phyloP scores from a whole-genome alignment of 1,284 basidiomycete genomes.

The Microbotryum lychnidis-dioicae region DNA sequence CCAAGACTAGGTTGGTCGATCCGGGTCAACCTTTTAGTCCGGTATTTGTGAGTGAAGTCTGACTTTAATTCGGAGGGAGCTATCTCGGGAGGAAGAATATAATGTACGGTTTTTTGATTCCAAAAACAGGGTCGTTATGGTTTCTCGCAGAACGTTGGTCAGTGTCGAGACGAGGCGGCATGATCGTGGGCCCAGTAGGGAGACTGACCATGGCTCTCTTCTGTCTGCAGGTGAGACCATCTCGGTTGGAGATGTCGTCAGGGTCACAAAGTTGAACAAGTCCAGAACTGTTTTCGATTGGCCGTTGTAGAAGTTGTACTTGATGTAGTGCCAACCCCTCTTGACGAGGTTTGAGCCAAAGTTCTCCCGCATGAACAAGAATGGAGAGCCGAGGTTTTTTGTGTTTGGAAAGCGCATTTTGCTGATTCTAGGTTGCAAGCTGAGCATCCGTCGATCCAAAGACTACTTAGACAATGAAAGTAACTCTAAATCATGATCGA shows the following conservation, averaged over 20 bases:
- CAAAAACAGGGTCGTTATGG: slow-evolving; percentile 14
- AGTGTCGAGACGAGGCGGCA: too few species aligned
- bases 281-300: slow-evolving; percentile 3
- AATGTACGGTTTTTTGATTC: rapidly evolving
- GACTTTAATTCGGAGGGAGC: too few species aligned
- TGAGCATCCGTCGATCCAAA: too few species aligned
- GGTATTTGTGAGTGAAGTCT: slow-evolving; percentile 4
- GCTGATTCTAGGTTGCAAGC: too few species aligned
- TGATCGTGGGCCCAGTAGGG: neutral
- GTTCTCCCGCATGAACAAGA: too few species aligned
- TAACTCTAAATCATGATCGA: too few species aligned
- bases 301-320: neutral
- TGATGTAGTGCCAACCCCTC: too few species aligned
- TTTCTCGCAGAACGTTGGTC: slow-evolving; percentile 1
- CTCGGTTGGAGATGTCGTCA: slow-evolving; percentile 6
- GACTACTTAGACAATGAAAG: too few species aligned
- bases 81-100: neutral
- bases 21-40: slow-evolving; percentile 3
- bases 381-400: too few species aligned
- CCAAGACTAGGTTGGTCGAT: slow-evolving; percentile 13
- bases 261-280: slow-evolving; percentile 5
- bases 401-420: too few species aligned
- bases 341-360: too few species aligned
- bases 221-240: neutral
- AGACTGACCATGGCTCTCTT: too few species aligned